These are phyloP conservation scores for Xerocomellus chrysenteron DNA, from an alignment of 768 basidiomycete species.

Conservation along the genomic window DNA sequence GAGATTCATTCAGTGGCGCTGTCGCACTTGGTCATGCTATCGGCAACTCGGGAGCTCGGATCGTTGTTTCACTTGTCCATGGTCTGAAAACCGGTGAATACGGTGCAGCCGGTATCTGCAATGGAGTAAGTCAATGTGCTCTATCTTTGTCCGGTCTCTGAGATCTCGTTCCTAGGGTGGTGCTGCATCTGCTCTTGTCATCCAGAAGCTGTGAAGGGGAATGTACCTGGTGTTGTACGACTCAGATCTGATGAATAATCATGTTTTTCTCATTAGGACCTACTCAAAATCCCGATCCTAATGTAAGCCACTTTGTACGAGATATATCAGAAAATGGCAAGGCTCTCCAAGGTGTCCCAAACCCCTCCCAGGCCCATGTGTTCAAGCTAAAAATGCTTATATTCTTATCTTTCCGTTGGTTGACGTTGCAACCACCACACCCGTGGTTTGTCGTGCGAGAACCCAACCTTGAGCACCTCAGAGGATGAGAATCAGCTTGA, in stretches of 20 bases:
- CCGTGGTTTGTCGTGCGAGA: constrained; percentile 2
- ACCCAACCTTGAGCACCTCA: constrained; percentile 1
- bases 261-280: constrained; percentile 8
- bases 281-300: not conserved
- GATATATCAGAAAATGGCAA: constrained; percentile 15
- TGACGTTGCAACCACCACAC: constrained; percentile 1
- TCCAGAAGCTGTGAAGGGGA: constrained; percentile 72
- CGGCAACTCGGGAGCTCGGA: constrained; percentile 93
- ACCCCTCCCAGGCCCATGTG: not conserved
- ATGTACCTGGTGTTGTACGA: constrained; percentile 14
- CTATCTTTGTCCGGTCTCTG: constrained; percentile 9
- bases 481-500: constrained; percentile 10
- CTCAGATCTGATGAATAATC: constrained; percentile 18
- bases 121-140: constrained; percentile 66
- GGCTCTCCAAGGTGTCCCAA: not conserved
- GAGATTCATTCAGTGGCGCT: constrained; percentile 66
- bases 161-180: constrained; percentile 61
- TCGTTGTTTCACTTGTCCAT: constrained; percentile 90
- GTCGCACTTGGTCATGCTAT: constrained; percentile 96
- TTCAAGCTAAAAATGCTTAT: constrained; percentile 10
- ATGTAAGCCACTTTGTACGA: constrained; percentile 4
- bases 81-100: constrained; percentile 91
- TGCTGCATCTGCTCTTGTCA: constrained; percentile 86
- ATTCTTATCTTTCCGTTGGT: constrained; percentile 18
- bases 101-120: constrained; percentile 95